Conservation (phyloP, 2,329 filamentous ascomycete genomes). For the Fusarium sp. region DNA sequence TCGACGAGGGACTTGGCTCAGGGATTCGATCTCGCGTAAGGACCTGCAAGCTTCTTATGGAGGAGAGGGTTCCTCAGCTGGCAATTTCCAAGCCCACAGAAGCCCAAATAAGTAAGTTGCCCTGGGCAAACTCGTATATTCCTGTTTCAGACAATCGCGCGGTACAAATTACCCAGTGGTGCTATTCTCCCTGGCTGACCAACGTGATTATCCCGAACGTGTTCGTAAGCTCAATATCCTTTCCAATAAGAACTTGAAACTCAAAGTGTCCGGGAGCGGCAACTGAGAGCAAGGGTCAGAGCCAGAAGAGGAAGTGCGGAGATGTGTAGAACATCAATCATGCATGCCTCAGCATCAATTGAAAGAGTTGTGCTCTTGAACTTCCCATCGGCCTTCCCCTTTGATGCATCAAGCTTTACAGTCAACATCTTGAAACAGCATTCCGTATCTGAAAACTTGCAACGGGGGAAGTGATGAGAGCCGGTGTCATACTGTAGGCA, state of each 20-base stretch:
- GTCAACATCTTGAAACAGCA: constrained; percentile 20
- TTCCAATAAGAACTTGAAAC: constrained; percentile 22
- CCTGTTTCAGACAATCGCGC: constrained; percentile 2
- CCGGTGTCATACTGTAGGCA: constrained; percentile 10
- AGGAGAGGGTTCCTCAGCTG: constrained; percentile 29
- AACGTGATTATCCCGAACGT: constrained; percentile 6
- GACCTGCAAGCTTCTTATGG: constrained; percentile 16
- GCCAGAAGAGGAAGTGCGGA: constrained; percentile 20
- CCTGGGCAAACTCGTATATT: background rate
- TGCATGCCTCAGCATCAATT: background rate
- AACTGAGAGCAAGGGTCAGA: constrained; percentile 17
- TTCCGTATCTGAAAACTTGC: constrained; percentile 15
- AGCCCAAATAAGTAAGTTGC: background rate
- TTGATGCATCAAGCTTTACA: background rate
- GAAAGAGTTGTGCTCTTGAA: background rate
- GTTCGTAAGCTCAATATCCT: constrained; percentile 6
- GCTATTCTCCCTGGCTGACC: too few species aligned
- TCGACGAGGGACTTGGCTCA: constrained; percentile 2
- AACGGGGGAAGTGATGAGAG: constrained; percentile 7
- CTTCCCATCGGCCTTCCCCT: background rate
- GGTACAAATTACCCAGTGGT: constrained; percentile 7
- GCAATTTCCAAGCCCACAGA: constrained; percentile 12
- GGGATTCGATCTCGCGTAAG: constrained; percentile 27
- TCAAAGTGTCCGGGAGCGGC: constrained; percentile 22
- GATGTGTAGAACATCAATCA: constrained; percentile 23